Evolutionary conservation across 2,329 filamentous ascomycete genomes (phyloP).

Genomic region (Zymoseptoria crescenta): DNA sequence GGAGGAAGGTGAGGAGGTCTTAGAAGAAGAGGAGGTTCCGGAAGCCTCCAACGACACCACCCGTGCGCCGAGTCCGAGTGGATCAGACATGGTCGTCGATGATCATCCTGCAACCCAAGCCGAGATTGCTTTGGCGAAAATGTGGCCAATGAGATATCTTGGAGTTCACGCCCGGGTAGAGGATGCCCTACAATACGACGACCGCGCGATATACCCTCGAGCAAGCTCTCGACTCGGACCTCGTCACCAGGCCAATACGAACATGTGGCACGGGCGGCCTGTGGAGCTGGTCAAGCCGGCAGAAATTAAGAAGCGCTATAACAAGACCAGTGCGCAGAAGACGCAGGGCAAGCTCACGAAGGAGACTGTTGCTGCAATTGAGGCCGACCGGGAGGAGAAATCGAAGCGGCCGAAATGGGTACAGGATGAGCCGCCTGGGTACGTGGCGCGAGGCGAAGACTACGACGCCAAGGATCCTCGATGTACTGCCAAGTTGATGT

Average conservation of each 20-base stretch:
- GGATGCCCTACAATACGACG: conserved; percentile 92
- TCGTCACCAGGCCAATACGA: conserved; percentile 80
- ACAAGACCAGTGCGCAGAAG: conserved; percentile 54
- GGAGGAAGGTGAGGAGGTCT: conserved; percentile 52
- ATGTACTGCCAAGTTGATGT: conserved; percentile 68
- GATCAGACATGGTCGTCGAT: conserved; percentile 46
- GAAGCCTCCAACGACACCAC: conserved; percentile 52
- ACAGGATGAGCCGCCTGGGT: conserved; percentile 82
- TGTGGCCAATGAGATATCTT: conserved; percentile 94
- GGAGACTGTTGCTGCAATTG: conserved; percentile 68
- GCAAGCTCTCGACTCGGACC: conserved; percentile 88
- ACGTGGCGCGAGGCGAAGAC: conserved; percentile 77
- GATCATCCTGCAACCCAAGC: conserved; percentile 64
- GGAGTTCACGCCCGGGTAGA: conserved; percentile 93
- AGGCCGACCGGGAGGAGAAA: conserved; percentile 70
- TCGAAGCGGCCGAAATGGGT: conserved; percentile 88
- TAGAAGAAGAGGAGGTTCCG: conserved; percentile 58
- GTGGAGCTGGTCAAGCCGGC: conserved; percentile 85
- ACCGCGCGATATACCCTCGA: conserved; percentile 84
- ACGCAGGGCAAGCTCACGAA: conserved; percentile 72
- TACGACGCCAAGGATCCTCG: conserved; percentile 61
- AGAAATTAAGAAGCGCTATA: conserved; percentile 72
- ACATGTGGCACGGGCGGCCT: conserved; percentile 75
- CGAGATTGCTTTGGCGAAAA: conserved; percentile 82
- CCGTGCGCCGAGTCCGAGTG: conserved; percentile 44